Percentiles rank a stretch among this genome's conserved stretches.
Evolutionary conservation across 2,329 filamentous ascomycete species (phyloP).

Genomic region (Onygenales sp.): DNA sequence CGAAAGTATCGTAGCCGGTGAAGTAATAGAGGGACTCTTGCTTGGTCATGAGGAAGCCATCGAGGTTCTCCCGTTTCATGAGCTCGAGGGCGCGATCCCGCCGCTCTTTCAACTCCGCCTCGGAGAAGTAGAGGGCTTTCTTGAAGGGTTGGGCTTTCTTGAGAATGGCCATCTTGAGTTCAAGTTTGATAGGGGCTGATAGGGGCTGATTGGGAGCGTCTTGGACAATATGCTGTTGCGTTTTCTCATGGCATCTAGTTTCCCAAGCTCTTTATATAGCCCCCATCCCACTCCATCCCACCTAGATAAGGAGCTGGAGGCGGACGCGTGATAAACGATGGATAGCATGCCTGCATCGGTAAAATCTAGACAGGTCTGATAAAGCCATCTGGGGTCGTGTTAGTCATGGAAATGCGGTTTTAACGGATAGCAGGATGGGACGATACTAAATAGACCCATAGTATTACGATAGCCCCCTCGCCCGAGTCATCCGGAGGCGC

Average conservation of each 20-base stretch:
- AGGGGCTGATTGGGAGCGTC: no score
- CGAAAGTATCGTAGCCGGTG: conserved; percentile 26
- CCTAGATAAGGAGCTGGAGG: background rate
- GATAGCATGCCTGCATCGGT: background rate
- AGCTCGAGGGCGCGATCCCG: conserved; percentile 16
- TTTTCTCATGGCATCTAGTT: background rate
- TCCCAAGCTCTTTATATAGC: background rate
- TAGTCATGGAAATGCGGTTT: background rate
- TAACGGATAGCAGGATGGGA: no score
- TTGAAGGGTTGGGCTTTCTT: conserved; percentile 19
- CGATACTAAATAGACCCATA: no score
- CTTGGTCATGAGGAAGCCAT: conserved; percentile 27
- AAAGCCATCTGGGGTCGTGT: background rate
- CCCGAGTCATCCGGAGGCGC: no score
- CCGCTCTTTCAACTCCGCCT: conserved; percentile 17
- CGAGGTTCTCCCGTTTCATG: conserved; percentile 24
- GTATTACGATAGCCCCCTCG: no score
- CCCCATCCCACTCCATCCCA: background rate
- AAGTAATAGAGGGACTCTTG: conserved; percentile 24
- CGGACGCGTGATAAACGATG: background rate
- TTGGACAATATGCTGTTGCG: background rate
- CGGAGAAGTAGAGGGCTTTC: conserved; percentile 21
- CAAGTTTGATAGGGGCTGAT: no score
- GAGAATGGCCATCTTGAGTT: conserved; percentile 4
- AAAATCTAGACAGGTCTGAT: background rate